phyloP scores from a whole-genome alignment of 805 yeast species.

The Ogataea angusta region DNA sequence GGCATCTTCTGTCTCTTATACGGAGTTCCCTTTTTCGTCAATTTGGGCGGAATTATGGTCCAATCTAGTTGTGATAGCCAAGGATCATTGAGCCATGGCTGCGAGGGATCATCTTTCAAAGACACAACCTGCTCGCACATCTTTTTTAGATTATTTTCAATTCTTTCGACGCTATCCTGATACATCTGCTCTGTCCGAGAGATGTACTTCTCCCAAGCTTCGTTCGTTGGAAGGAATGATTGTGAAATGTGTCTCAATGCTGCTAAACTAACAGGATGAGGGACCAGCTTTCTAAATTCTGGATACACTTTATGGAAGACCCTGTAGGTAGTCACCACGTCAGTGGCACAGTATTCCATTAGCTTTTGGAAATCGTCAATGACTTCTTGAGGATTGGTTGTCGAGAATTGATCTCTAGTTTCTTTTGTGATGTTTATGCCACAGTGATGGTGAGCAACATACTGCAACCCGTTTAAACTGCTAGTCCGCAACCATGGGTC shows the following conservation, averaged over 20 bases:
- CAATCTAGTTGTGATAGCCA: constrained; percentile 93
- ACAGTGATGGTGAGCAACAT: constrained; percentile 79
- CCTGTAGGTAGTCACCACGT: constrained; percentile 70
- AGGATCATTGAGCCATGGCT: constrained; percentile 59
- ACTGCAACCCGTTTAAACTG: constrained; percentile 73
- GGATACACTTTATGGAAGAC: constrained; percentile 73
- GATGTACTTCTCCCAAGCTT: constrained; percentile 72
- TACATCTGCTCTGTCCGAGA: constrained; percentile 63
- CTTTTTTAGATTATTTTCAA: constrained; percentile 53
- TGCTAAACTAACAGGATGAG: constrained; percentile 94
- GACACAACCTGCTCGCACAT: constrained; percentile 60
- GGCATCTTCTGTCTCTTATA: constrained; percentile 75
- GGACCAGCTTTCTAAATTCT: constrained; percentile 59
- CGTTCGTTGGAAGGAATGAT: constrained; percentile 74
- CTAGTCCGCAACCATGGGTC: constrained; percentile 87
- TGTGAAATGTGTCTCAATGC: constrained; percentile 74
- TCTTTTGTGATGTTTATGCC: constrained; percentile 62
- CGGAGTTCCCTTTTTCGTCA: constrained; percentile 68
- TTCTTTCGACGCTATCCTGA: constrained; percentile 51
- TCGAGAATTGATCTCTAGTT: constrained; percentile 60
- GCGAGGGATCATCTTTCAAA: constrained; percentile 40
- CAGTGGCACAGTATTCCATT: constrained; percentile 80
- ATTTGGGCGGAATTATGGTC: constrained; percentile 58
- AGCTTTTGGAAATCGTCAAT: constrained; percentile 55
- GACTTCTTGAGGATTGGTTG: constrained; percentile 51